Base-by-base conservation (phyloP, 768 basidiomycete species). In the Phaffia australis region DNA sequence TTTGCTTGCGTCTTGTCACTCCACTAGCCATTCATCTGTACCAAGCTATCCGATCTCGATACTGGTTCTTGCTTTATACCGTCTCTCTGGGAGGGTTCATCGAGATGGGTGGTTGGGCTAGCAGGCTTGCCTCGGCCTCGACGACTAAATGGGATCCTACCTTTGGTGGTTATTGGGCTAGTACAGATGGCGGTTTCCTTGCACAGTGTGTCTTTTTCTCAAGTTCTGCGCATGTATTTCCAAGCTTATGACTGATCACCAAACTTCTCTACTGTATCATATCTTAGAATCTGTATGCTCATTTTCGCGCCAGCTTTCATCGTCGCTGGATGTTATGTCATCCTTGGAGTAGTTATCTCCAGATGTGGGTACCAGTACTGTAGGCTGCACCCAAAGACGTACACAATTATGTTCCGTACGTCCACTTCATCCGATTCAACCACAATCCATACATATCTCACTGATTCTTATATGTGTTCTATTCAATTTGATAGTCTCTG, bases 41-140 rank as follows among this genome's bases (percentile, higher is more conserved):
- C 25, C 64, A 65, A 35, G 64, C 64, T 9, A 49, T 48, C 19
- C 21, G 30, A 11, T 60, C 58, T 19, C 57, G 50, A 21, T 35
- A 50, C 30, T 65, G 64, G 64, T 65, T 65, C 58, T 57, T 65
- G 2, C 29, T 59, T 35, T 65, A 60, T 49, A 65, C 64, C 0
- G 30, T 65, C 35, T 23, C 15, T 42, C 51, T 63, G 23, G 63
- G 52, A 14, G 49, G 32, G 18, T 35, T 18, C 5, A 30, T 50
- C 23, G 64, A 65, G 50, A 30, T 52, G 9, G 27, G 29, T 8
- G 64, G 64, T 16, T 65, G 64, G 64, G 30, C 23, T 23, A 48
- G 29, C 14, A 23, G 64, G n/a, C 19, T 60, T 0, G 49, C 27
- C n/a, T 19, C 30, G 15, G 64, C 64, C 3, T 4, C 42, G 4